A percentile compares a stretch with the other conserved stretches of the same genome.
phyloP scores from a whole-genome alignment of 441 rosid genomes.

The Hura crepitans region DNA sequence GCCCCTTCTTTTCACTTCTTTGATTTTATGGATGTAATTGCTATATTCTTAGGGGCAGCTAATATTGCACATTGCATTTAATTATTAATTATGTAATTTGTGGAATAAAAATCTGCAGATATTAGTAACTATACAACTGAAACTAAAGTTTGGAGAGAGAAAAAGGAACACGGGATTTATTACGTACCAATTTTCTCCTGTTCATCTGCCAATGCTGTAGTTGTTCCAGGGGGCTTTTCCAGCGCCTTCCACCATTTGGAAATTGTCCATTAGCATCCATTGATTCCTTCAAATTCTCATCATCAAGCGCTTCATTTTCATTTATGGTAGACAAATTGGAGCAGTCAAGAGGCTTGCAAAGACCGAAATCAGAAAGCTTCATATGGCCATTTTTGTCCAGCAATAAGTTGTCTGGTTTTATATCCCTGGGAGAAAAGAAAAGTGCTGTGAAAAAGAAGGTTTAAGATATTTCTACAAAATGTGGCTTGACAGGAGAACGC shows the following conservation, averaged over 20 bases:
- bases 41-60: not conserved
- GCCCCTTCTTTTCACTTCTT: not conserved
- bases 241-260: conserved; percentile 59
- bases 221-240: conserved; percentile 87
- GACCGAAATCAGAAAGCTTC: conserved; percentile 98
- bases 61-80: not conserved
- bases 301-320: conserved; percentile 69
- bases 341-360: conserved; percentile 96
- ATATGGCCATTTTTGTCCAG: conserved; percentile 85
- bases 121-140: not conserved
- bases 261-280: conserved; percentile 63
- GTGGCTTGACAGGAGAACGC: conserved; percentile 20
- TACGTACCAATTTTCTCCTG: conserved; percentile 75
- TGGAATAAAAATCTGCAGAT: not conserved
- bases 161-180: conserved; percentile 10
- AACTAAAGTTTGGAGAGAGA: not conserved
- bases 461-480: too few species aligned
- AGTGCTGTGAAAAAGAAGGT: conserved; percentile 14
- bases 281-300: conserved; percentile 62
- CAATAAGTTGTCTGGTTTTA: conserved; percentile 91
- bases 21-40: not conserved
- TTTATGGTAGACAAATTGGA: conserved; percentile 56
- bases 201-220: conserved; percentile 93
- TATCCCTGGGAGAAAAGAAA: conserved; percentile 54
- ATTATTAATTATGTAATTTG: not conserved